Evolutionary conservation across 2,329 filamentous ascomycete genomes (phyloP), one percentile per base, ranked within the genome.

Genomic region (Rhynchosporium agropyri): DNA sequence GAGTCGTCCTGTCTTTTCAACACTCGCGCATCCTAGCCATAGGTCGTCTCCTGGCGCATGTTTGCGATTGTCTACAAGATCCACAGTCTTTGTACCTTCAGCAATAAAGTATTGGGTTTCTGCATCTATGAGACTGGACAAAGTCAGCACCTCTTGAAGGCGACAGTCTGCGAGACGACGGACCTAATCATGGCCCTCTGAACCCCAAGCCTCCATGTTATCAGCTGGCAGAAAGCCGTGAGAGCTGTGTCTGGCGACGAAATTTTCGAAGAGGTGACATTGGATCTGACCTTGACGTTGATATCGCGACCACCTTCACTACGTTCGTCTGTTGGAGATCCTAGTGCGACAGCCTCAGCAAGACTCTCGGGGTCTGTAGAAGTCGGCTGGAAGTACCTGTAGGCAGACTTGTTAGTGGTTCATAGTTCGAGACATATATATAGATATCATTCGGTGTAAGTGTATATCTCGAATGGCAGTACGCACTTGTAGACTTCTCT

Each of bases 31-130:
- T 8, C 73, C 73, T 59, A 74, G 67, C 73, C 73, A 74, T n/a
- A 75, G 57, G 4, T 68, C 70, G 60, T 74, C 73, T 36, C 72
- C 73, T 9, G 67, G 67, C 0, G 50, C 68, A 67, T 74, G 70
- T 58, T 65, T 69, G 6, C 64, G 66, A 28, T 66, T 66, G 50
- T 74, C 69, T 1, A 68, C 53, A 8, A 74, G 62, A 50, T 79
- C 77, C 3, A 82, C 66, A 1, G 77, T 79, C 51, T 76, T 76
- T 1, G 82, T 83, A 8, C 79, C 79, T 67, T 84, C 82, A 43
- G 81, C 81, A 48, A 84, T 76, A 55, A 84, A 78, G 61, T 80
- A 82, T 72, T 84, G 80, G 10, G 74, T 76, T 3, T 75, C 72
- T 4, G 72, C 71, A 64, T 80, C 79, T 58, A 83, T 78, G 20